phyloP scores from a whole-genome alignment of 2,329 filamentous ascomycete genomes.

The Rhinocladiella mackenziei region DNA sequence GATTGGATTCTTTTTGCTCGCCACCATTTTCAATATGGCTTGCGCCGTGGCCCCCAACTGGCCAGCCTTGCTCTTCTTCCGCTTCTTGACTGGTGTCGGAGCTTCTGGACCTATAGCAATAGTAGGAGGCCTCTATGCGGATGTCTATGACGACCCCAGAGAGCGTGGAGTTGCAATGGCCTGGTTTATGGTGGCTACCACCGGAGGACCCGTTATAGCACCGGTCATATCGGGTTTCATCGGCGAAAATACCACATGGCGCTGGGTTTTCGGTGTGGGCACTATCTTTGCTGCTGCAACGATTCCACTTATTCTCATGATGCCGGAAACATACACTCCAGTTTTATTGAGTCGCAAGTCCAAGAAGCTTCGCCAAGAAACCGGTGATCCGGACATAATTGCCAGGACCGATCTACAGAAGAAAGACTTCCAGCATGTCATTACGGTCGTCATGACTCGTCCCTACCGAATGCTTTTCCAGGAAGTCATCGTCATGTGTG shows the following conservation, averaged over 20 bases:
- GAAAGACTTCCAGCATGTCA: conserved; percentile 35
- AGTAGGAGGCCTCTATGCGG: conserved; percentile 45
- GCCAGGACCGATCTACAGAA: conserved; percentile 62
- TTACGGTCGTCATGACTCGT: conserved; percentile 66
- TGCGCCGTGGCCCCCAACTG: conserved; percentile 44
- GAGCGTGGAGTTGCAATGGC: conserved; percentile 40
- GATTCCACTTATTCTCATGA: conserved; percentile 56
- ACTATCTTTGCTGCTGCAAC: conserved; percentile 61
- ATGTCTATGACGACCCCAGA: conserved; percentile 43
- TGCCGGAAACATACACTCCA: conserved; percentile 63
- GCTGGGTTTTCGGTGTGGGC: conserved; percentile 54
- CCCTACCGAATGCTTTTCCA: conserved; percentile 68
- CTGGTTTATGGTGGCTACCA: conserved; percentile 42
- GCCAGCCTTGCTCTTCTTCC: conserved; percentile 40
- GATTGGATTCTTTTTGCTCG: conserved; percentile 48
- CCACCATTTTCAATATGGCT: conserved; percentile 40
- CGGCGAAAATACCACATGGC: conserved; percentile 41
- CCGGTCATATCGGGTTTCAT: conserved; percentile 47
- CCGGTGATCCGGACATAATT: conserved; percentile 49
- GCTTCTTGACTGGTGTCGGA: conserved; percentile 40
- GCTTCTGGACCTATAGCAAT: conserved; percentile 43
- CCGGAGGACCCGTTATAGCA: conserved; percentile 41
- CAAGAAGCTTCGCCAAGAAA: conserved; percentile 52
- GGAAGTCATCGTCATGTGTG: conserved; percentile 69
- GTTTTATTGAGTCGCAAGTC: conserved; percentile 57